Evolutionary conservation across 164 flowering plant species (phyloP), one percentile per base, ranked within the genome.

Genomic region (Vitis cinerea): DNA sequence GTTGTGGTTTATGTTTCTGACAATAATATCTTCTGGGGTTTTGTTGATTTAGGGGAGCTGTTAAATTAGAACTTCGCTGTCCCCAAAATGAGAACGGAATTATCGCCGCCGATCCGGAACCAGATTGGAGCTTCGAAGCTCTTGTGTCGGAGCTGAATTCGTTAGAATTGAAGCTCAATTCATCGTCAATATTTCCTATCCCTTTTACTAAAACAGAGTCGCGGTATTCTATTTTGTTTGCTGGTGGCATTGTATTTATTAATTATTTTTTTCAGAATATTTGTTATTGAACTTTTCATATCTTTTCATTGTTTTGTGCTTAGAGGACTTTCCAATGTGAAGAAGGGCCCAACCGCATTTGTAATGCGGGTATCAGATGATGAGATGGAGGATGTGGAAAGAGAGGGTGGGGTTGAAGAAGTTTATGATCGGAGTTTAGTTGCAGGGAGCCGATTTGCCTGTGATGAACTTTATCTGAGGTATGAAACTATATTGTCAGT

Each of bases 81-180:
- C 85, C 86, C 7, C 69, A 72, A 57, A 72, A 12, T 6, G 76
- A 79, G 49, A 55, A 82, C 58, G 86, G 88, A 48, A 61, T 37
- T 37, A 37, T 87, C 15, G 47, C 74, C 0, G 65, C 71, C 51
- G 97, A 91, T 55, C 94, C 93, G 0, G 75, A 83, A 47, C 93
- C 93, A 0, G 82, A 89, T 73, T 91, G 94, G 94, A 89, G 76
- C 50, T 82, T 85, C 29, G 86, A 87, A 58, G 56, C 71, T 23
- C 74, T 91, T 6, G 52, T 85, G n/a, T 71, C 79, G 1, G 93
- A 91, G 78, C 72, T 91, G n/a, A 79, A 83, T 77, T 73, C 85
- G 0, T 74, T 91, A 48, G 92, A 91, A 61, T 23, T 67, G 49
- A 83, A 72, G 78, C 78, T 82, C 50, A 71, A 64, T 71, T 70